Evolutionary conservation across 306 rosid genomes (phyloP).

Genomic region (Heteromeles arbutifolia): DNA sequence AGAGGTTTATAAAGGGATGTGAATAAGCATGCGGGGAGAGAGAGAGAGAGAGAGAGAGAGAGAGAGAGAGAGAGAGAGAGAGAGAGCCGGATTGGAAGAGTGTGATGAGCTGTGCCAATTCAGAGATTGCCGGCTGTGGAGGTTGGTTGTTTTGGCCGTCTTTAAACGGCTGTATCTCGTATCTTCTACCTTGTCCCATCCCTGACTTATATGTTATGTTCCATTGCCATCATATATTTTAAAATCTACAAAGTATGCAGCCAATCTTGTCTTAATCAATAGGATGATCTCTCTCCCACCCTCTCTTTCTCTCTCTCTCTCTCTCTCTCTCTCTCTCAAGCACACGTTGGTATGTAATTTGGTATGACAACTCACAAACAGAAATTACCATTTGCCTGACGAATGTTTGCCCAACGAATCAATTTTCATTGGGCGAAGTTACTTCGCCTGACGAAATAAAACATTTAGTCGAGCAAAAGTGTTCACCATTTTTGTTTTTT

Average conservation of each 20-base stretch:
- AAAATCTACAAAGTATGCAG: not conserved
- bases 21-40: not conserved
- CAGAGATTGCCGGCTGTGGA: constrained; percentile 14
- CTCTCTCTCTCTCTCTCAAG: too few species aligned
- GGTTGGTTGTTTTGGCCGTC: constrained; percentile 12
- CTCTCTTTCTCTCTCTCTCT: not conserved
- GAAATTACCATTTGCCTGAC: too few species aligned
- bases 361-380: too few species aligned
- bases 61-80: not conserved
- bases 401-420: too few species aligned
- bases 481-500: too few species aligned
- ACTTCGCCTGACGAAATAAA: too few species aligned
- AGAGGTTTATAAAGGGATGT: constrained; percentile 17
- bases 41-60: not conserved
- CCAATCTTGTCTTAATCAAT: constrained; percentile 1
- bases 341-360: too few species aligned
- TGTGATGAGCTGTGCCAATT: constrained; percentile 1
- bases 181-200: constrained; percentile 12
- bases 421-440: too few species aligned
- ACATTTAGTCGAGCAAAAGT: too few species aligned
- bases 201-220: constrained; percentile 2
- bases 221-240: not conserved
- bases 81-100: not conserved
- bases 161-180: constrained; percentile 19
- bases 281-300: not conserved